Conservation (phyloP, 2,329 filamentous ascomycete species). For the Pseudophaeomoniella oleicola region DNA sequence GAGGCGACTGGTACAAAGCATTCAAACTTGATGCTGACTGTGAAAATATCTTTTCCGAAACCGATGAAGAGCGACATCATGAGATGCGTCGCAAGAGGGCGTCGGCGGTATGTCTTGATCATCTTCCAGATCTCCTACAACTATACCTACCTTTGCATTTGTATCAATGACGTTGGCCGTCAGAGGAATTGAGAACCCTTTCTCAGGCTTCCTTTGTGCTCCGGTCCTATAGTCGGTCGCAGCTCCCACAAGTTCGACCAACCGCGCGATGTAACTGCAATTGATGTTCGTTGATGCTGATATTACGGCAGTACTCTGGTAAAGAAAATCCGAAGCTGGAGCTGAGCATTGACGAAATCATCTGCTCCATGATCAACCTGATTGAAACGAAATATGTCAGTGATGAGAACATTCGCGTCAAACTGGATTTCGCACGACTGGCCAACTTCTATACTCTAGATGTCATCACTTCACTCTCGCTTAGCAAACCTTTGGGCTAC, state of each 20-base stretch:
- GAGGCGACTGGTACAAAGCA: conserved; percentile 32
- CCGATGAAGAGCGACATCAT: conserved; percentile 33
- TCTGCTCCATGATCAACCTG: conserved; percentile 32
- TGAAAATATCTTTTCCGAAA: conserved; percentile 40
- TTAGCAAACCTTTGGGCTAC: conserved; percentile 34
- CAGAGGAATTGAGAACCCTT: too few relatives aligned
- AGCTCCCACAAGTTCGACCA: too few relatives aligned
- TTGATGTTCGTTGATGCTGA: neutral
- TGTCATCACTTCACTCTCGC: conserved; percentile 38
- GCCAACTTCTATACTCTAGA: conserved; percentile 42
- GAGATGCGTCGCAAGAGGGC: conserved; percentile 34
- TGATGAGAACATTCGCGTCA: conserved; percentile 13
- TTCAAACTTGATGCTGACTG: conserved; percentile 38
- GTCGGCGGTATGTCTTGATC: conserved; percentile 18
- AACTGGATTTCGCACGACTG: conserved; percentile 32
- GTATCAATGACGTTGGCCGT: too few relatives aligned
- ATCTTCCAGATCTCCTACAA: too few relatives aligned
- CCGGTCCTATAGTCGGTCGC: too few relatives aligned
- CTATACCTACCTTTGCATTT: too few relatives aligned
- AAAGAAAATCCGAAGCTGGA: conserved; percentile 39
- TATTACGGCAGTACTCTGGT: conserved; percentile 32
- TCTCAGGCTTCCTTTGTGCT: too few relatives aligned
- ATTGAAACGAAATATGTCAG: conserved; percentile 33
- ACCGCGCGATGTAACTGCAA: too few relatives aligned
- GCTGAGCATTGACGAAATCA: conserved; percentile 30